Conservation (phyloP, 1,139 yeast species). For the Diutina scorzettiae region DNA sequence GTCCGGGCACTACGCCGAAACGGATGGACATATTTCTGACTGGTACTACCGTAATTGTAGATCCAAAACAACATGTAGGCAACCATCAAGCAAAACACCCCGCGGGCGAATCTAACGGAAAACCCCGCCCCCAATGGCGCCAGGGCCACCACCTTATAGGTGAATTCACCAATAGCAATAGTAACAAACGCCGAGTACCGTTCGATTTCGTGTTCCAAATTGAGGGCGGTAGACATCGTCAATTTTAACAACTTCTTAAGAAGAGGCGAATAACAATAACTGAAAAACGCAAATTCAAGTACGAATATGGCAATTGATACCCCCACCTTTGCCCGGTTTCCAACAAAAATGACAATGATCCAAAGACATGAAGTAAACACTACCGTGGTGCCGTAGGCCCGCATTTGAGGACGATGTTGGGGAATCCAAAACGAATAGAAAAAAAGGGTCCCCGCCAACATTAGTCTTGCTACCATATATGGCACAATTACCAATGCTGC, state of each 20-base stretch:
- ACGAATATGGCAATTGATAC: slow-evolving; percentile 29
- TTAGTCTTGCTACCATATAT: slow-evolving; percentile 34
- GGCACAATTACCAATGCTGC: slow-evolving; percentile 36
- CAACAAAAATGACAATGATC: slow-evolving; percentile 37
- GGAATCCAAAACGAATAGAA: slow-evolving; percentile 39
- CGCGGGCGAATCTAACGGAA: slow-evolving; percentile 33
- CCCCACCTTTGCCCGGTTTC: slow-evolving; percentile 35
- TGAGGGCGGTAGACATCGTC: slow-evolving; percentile 45
- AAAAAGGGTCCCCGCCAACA: slow-evolving; percentile 22
- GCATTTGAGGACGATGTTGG: slow-evolving; percentile 43
- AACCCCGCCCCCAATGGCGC: slow-evolving; percentile 39
- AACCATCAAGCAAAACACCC: slow-evolving; percentile 34
- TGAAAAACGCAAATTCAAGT: slow-evolving; percentile 28
- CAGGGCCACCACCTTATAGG: slow-evolving; percentile 44
- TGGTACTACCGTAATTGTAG: slow-evolving; percentile 44
- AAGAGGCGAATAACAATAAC: slow-evolving; percentile 33
- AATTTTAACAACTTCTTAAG: slow-evolving; percentile 29
- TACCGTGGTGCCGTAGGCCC: slow-evolving; percentile 25
- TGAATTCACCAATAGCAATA: slow-evolving; percentile 56
- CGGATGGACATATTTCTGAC: slow-evolving; percentile 40
- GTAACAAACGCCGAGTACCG: slow-evolving; percentile 46
- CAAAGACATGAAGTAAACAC: slow-evolving; percentile 25
- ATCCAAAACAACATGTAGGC: slow-evolving; percentile 44
- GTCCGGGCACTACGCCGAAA: slow-evolving; percentile 35
- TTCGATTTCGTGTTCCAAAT: slow-evolving; percentile 59